Evolutionary conservation across 1,284 basidiomycete species (phyloP).

Genomic region (Gastroboletus turbinatus): DNA sequence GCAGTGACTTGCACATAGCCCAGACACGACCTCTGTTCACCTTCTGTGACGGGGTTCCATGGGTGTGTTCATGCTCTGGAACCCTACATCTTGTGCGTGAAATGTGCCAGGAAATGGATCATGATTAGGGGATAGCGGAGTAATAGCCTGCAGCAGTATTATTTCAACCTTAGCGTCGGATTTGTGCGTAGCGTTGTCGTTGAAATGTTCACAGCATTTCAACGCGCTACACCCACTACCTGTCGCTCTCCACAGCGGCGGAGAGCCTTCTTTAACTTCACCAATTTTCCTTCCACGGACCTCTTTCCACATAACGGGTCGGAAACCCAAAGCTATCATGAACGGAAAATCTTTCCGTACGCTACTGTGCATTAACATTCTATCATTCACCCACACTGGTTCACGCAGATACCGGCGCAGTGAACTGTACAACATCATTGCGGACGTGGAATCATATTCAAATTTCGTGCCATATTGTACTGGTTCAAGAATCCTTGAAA

Average conservation of each 20-base stretch:
- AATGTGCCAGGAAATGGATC: background rate
- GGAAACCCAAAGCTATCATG: constrained; percentile 49
- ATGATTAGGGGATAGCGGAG: background rate
- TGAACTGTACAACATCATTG: constrained; percentile 85
- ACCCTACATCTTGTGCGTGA: background rate
- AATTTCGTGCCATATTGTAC: constrained; percentile 91
- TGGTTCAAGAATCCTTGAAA: constrained; percentile 64
- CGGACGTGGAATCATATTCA: constrained; percentile 85
- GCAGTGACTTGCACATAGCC: background rate
- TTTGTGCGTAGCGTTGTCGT: background rate
- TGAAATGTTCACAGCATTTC: constrained; percentile 21
- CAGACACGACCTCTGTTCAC: background rate
- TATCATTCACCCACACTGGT: constrained; percentile 6
- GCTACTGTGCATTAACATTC: constrained; percentile 31
- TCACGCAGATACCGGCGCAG: constrained; percentile 63
- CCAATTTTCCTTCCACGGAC: constrained; percentile 42
- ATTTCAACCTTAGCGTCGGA: background rate
- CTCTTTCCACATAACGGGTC: constrained; percentile 34
- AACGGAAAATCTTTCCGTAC: constrained; percentile 78
- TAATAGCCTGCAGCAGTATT: background rate
- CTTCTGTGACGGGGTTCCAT: background rate
- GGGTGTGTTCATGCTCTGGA: background rate
- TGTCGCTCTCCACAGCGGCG: background rate
- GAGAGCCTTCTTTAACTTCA: constrained; percentile 40
- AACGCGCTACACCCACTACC: constrained; percentile 8